Evolutionary conservation across 106 monocot species (phyloP).

Genomic region (Apostasia shenzhenica): DNA sequence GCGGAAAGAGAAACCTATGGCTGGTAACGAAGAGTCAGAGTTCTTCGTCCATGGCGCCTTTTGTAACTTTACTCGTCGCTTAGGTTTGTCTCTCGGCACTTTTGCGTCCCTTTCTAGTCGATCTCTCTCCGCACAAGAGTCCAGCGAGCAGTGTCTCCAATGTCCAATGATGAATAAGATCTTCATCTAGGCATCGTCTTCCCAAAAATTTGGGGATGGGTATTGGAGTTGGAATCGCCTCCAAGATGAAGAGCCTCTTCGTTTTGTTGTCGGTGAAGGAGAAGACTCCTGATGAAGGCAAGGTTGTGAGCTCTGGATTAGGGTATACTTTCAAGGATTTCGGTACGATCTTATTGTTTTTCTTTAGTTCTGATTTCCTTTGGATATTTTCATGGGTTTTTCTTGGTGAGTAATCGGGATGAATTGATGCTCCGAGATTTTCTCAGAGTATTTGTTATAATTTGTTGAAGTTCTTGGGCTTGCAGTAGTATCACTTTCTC

Average conservation of each 20-base stretch:
- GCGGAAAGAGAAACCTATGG: background rate
- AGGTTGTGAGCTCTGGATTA: background rate
- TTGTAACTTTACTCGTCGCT: background rate
- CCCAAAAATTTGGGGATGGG: background rate
- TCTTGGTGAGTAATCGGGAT: background rate
- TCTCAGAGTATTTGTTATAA: background rate
- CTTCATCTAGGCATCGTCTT: background rate
- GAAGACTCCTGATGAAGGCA: background rate
- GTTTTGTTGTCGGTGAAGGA: background rate
- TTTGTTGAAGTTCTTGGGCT: too few relatives aligned
- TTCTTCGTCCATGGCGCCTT: background rate
- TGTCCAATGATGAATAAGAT: background rate
- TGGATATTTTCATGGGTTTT: background rate
- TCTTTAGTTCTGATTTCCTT: background rate
- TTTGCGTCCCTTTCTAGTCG: background rate
- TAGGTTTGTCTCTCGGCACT: background rate
- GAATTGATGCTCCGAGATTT: background rate
- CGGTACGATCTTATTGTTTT: background rate
- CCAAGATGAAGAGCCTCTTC: slow-evolving; percentile 4
- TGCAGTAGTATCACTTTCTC: too few relatives aligned
- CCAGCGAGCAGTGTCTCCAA: background rate
- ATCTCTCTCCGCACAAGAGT: background rate
- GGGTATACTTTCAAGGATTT: background rate
- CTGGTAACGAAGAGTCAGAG: background rate
- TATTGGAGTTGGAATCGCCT: background rate